phyloP scores from a whole-genome alignment of 257 asterid species.

The Solanum peruvianum region DNA sequence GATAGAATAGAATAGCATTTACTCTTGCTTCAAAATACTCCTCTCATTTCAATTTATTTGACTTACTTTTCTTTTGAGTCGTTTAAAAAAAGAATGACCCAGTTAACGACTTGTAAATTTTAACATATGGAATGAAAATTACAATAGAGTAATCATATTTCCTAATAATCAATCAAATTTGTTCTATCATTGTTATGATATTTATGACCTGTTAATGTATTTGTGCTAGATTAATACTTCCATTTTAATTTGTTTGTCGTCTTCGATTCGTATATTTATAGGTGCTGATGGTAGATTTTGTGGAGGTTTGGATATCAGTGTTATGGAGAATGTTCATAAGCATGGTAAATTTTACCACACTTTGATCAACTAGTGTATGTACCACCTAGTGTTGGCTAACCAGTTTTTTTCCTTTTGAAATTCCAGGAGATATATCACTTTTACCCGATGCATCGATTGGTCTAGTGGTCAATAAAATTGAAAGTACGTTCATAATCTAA shows the following conservation, averaged over 20 bases:
- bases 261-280: neutral
- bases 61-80: no score
- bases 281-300: slow-evolving; percentile 1
- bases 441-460: slow-evolving; percentile 6
- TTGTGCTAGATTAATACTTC: neutral
- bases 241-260: neutral
- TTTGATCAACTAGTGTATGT: neutral
- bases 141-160: neutral
- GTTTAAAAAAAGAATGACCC: no score
- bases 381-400: neutral
- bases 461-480: slow-evolving; percentile 31
- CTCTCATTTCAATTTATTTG: no score
- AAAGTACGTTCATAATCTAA: slow-evolving; percentile 18
- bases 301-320: neutral
- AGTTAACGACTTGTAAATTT: no score
- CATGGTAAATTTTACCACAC: neutral
- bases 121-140: neutral
- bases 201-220: neutral
- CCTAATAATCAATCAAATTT: neutral
- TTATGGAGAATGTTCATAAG: slow-evolving; percentile 1
- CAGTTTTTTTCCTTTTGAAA: neutral
- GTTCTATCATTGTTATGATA: neutral
- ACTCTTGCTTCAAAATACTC: neutral
- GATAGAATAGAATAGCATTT: neutral
- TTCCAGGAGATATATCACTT: neutral